A percentile compares a stretch with the other conserved stretches of the same genome.
Conservation (phyloP, 208 protist genomes). For the Leishmania arabica region DNA sequence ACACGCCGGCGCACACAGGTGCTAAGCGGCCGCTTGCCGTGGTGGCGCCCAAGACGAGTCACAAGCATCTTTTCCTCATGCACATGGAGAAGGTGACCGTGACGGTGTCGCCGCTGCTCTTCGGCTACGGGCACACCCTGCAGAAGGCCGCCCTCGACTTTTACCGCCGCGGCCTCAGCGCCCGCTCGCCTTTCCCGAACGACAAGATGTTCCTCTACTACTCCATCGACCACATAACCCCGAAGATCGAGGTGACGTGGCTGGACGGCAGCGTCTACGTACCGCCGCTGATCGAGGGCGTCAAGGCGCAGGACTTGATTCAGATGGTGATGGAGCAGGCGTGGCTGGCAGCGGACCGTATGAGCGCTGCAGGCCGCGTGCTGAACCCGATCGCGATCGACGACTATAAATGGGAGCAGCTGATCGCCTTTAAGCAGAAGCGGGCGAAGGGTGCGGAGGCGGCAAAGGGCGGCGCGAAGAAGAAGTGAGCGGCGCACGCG, state of each 20-base stretch:
- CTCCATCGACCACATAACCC: constrained; percentile 82
- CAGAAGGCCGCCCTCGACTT: constrained; percentile 88
- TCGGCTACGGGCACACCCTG: constrained; percentile 84
- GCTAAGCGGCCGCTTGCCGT: constrained; percentile 86
- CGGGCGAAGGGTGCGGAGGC: constrained; percentile 67
- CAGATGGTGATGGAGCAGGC: constrained; percentile 94
- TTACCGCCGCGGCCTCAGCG: constrained; percentile 84
- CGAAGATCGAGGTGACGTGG: constrained; percentile 91
- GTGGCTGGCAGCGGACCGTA: constrained; percentile 87
- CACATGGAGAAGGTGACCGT: constrained; percentile 91
- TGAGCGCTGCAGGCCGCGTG: constrained; percentile 75
- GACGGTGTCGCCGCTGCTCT: constrained; percentile 84
- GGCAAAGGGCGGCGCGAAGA: constrained; percentile 48
- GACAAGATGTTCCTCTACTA: constrained; percentile 91
- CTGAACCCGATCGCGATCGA: constrained; percentile 89
- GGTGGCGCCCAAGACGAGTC: constrained; percentile 75
- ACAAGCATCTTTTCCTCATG: constrained; percentile 86
- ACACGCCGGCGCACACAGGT: constrained; percentile 85
- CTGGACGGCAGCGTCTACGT: constrained; percentile 84
- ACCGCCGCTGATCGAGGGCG: constrained; percentile 85
- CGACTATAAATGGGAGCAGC: constrained; percentile 92
- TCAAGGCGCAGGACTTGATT: constrained; percentile 78
- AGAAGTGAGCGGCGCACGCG: constrained; percentile 21
- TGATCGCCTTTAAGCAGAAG: constrained; percentile 90
- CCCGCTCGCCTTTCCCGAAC: constrained; percentile 77